Evolutionary conservation across 208 protist species (phyloP).

Genomic region (Acanthamoeba triangularis): DNA sequence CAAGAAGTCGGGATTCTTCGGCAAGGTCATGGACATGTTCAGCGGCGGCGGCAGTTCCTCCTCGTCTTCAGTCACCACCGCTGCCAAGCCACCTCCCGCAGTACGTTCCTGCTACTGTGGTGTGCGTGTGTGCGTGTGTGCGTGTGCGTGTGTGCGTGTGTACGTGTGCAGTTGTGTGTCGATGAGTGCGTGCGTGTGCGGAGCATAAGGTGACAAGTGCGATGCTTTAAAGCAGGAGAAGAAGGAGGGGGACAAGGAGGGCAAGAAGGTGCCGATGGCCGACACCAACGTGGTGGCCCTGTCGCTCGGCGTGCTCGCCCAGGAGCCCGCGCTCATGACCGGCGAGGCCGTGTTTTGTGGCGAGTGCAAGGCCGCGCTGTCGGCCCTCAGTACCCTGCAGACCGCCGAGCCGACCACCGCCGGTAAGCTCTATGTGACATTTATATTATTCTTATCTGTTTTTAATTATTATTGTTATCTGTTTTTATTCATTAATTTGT

Average conservation of each 20-base stretch:
- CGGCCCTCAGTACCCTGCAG: background rate
- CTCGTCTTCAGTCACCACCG: background rate
- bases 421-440: too few species aligned
- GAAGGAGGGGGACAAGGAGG: background rate
- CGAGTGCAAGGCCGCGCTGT: background rate
- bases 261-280: slow-evolving; percentile 26
- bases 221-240: background rate
- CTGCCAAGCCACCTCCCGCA: background rate
- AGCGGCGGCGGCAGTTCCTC: background rate
- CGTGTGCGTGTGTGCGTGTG: background rate
- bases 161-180: background rate
- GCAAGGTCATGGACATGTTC: slow-evolving; percentile 18
- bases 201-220: background rate
- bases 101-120: background rate
- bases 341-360: slow-evolving; percentile 57
- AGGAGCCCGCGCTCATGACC: slow-evolving; percentile 19
- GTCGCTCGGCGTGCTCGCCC: slow-evolving; percentile 14
- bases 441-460: too few species aligned
- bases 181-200: background rate
- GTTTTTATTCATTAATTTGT: too few species aligned
- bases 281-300: slow-evolving; percentile 35
- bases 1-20: slow-evolving; percentile 8
- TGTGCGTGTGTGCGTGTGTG: background rate
- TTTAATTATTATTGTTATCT: too few species aligned
- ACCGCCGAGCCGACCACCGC: background rate